Conservation (phyloP, 768 basidiomycete genomes). For the Paxillus rubicundulus region DNA sequence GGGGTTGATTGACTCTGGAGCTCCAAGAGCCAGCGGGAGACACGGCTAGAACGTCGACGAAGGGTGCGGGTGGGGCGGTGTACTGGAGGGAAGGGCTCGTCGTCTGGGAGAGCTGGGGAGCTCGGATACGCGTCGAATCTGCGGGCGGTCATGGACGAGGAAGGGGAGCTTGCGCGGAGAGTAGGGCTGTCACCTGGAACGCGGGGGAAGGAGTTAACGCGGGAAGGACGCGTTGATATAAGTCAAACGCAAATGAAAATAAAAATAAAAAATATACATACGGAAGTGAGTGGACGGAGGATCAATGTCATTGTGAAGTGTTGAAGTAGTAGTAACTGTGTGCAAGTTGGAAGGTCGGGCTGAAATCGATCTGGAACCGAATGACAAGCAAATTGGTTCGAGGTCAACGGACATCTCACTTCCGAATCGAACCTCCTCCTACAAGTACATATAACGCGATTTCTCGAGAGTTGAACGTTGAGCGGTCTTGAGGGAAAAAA, state of each 20-base stretch:
- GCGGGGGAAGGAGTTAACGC: constrained; percentile 23
- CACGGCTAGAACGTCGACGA: constrained; percentile 38
- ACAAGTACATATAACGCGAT: constrained; percentile 20
- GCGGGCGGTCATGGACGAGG: constrained; percentile 30
- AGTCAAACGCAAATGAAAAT: too few species aligned
- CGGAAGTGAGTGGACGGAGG: constrained; percentile 4
- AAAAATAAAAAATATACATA: constrained; percentile 11
- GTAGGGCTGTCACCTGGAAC: constrained; percentile 16
- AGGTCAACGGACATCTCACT: constrained; percentile 24
- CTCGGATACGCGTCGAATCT: constrained; percentile 25
- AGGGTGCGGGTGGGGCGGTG: constrained; percentile 10
- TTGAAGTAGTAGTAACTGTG: constrained; percentile 8
- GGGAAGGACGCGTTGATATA: constrained; percentile 35
- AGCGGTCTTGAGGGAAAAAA: constrained; percentile 9
- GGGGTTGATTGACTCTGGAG: constrained; percentile 29
- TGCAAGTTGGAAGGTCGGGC: constrained; percentile 6
- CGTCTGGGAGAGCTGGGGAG: constrained; percentile 9
- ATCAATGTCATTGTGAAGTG: constrained; percentile 22
- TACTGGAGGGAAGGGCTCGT: constrained; percentile 4
- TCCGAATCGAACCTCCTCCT: constrained; percentile 1
- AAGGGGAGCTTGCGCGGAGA: constrained; percentile 23
- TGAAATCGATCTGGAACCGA: constrained; percentile 17
- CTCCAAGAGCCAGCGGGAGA: constrained; percentile 46
- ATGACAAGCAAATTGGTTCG: constrained; percentile 16
- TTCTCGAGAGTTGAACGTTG: too few species aligned